Evolutionary conservation across 345 rosid species (phyloP), one percentile per base, ranked within the genome.

Genomic region (Capsella bursapastoris): DNA sequence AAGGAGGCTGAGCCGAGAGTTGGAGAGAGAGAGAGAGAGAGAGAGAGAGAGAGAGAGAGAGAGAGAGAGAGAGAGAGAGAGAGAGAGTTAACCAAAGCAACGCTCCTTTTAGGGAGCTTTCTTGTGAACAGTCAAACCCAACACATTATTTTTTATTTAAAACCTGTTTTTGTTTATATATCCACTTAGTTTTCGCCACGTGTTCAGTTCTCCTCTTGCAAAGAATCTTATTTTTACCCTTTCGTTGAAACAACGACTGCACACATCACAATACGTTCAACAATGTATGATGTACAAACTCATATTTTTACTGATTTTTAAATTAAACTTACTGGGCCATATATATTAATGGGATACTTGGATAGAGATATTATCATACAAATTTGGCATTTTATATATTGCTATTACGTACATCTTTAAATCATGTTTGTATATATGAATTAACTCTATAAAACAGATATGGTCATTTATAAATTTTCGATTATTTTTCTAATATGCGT

Each of bases 81-180:
- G 48, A 0, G 53, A 49, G 8, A 35, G 44, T 14, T 22, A 22
- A 22, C 25, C 25, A 57, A 57, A 77, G 61, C n/a, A 14, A 75
- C 73, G 86, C 81, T 81, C 75, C 86, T 84, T 81, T 81, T 73
- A 60, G 81, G 80, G 49, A 76, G 57, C 64, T 76, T 73, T 75
- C 79, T 50, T 66, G 81, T 74, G 80, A 71, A 68, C 85, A 82
- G 81, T 84, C 81, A 66, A 34, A 34, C 37, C 2, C 25, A 22
- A 22, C 25, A 22, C 25, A 22, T 22, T 22, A 22, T 22, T 22
- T 22, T 22, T 22, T 22, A 18, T 18, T 18, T 22, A 0, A 67
- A 71, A 57, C 65, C 45, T 37, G 40, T 16, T 43, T 72, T 15
- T 61, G 22, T 48, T 22, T 3, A 13, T 5, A 44, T 40, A 38